Conservation (phyloP, 768 basidiomycete genomes). For the Trametes sanguinea region DNA sequence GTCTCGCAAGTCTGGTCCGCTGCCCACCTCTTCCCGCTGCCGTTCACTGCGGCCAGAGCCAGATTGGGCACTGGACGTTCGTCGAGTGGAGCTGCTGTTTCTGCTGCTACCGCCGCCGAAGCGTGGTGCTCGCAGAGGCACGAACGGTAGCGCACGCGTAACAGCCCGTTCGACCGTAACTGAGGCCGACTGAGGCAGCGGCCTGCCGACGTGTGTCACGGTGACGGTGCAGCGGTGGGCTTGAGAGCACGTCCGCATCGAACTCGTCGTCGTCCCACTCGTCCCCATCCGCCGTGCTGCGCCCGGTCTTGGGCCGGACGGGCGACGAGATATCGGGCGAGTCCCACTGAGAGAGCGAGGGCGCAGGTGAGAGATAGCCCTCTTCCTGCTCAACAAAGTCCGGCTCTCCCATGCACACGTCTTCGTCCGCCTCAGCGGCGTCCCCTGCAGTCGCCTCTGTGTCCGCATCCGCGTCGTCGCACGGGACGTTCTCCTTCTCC, state of each 20-base stretch:
- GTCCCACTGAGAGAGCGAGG: constrained; percentile 48
- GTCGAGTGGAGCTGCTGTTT: not conserved
- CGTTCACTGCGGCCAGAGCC: not conserved
- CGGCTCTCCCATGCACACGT: constrained; percentile 37
- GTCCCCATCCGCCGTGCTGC: constrained; percentile 12
- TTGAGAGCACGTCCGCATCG: constrained; percentile 55
- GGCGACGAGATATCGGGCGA: constrained; percentile 73
- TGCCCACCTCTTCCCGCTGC: constrained; percentile 7
- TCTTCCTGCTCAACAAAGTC: constrained; percentile 71
- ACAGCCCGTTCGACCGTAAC: constrained; percentile 3
- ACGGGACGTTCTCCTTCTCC: constrained; percentile 49
- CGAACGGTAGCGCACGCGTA: constrained; percentile 17
- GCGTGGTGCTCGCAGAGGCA: constrained; percentile 6
- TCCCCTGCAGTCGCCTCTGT: constrained; percentile 40
- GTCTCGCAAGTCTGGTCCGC: constrained; percentile 47
- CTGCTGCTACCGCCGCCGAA: constrained; percentile 5
- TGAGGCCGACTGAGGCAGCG: not conserved
- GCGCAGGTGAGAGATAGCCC: constrained; percentile 77
- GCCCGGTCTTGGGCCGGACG: constrained; percentile 31
- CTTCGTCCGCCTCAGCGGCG: constrained; percentile 35
- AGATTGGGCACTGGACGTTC: not conserved
- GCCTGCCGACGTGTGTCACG: not conserved
- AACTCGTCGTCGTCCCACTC: constrained; percentile 46
- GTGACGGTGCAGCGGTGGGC: constrained; percentile 37
- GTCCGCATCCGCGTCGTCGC: constrained; percentile 27